Conservation (phyloP, 192 early-diverging fungal genomes). For the Entomortierella chlamydospora region DNA sequence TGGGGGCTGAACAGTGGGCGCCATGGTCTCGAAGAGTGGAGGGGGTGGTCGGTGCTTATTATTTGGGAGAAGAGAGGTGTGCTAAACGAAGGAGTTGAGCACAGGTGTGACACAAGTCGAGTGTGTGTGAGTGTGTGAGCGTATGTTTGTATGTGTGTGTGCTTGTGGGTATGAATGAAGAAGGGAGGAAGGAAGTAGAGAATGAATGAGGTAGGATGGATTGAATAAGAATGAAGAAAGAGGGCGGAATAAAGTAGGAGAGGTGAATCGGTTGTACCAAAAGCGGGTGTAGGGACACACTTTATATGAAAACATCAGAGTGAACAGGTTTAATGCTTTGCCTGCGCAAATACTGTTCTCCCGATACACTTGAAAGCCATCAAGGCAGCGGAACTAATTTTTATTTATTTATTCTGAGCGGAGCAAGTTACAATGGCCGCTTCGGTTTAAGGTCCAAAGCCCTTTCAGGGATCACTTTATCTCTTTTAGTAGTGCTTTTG, state of each 20-base stretch:
- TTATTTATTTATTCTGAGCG: background rate
- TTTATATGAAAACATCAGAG: slow-evolving; percentile 12
- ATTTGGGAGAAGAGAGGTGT: background rate
- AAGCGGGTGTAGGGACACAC: background rate
- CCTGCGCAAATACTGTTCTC: slow-evolving; percentile 21
- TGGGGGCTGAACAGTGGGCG: slow-evolving; percentile 51
- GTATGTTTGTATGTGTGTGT: background rate
- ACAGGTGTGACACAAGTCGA: background rate
- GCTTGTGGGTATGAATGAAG: too few species aligned
- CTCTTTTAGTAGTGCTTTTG: too few species aligned
- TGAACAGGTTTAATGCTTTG: background rate
- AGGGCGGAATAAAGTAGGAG: background rate
- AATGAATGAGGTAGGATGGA: background rate
- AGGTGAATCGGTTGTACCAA: background rate
- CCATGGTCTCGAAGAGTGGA: slow-evolving; percentile 29
- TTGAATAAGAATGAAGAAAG: background rate
- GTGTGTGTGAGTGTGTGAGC: background rate
- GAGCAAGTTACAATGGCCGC: background rate
- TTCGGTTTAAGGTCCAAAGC: too few species aligned
- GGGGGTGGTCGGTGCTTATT: slow-evolving; percentile 11
- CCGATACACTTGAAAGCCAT: background rate
- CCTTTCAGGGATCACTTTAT: too few species aligned
- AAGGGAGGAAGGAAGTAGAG: background rate
- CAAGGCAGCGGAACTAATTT: background rate
- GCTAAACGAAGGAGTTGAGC: background rate